Evolutionary conservation across 2,329 filamentous ascomycete genomes (phyloP), one percentile per base, ranked within the genome.

Genomic region (Exophiala calicioides): DNA sequence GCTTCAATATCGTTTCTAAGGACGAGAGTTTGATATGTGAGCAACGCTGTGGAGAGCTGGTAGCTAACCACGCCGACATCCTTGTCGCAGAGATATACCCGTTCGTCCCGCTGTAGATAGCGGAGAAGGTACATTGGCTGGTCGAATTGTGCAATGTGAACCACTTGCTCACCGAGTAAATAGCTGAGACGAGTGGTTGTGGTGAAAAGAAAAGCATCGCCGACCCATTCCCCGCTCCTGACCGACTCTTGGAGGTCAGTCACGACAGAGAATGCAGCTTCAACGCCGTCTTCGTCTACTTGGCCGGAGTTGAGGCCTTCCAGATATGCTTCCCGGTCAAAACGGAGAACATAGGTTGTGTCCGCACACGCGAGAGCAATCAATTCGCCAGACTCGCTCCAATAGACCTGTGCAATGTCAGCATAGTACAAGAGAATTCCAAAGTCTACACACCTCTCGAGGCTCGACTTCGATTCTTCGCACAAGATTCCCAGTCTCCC

Each of bases 191-290:
- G 96, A 7, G 90, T 95, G 67, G 80, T 87, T 77, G 95, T 97
- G 44, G 93, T 96, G 78, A 97, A 98, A 67, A 97, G 90, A 77
- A 98, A 95, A 74, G 91, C 95, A 73, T 98, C 93, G 53, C 93
- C 93, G 47, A 98, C 88, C 93, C 93, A 98, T 73, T 95, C 88
- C 59, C 91, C 93, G 15, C 91, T 96, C 56, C 88, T 86, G 40
- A 97, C 90, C 55, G 80, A 88, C 72, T 97, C 93, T 64, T 86
- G 91, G 63, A 96, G 90, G 65, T 97, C 93, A 18, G 90, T 95
- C 44, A 97, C 88, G 20, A 97, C 87, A 64, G 97, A 93, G 59
- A 98, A 96, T 4, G 93, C 93, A 18, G 90, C 80, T 73, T 98
- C 93, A 4, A 96, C 91, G 46, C 93, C 93, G 66, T 96, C 91